Conservation (phyloP, 805 yeast genomes). For the Schizosaccharomyces japonicus region DNA sequence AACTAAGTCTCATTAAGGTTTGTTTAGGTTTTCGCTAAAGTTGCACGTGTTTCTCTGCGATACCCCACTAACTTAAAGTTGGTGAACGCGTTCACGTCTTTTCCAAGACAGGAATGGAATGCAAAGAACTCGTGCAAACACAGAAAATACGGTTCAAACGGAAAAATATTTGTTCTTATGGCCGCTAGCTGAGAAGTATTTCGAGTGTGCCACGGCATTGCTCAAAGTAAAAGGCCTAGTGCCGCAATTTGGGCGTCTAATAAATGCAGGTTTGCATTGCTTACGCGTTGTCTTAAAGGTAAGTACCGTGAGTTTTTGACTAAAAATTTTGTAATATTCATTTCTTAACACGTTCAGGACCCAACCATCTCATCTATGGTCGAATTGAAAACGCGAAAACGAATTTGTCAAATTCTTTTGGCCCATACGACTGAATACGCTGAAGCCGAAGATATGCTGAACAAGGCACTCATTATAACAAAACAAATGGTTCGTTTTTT, state of each 20-base stretch:
- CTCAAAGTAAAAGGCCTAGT: neutral
- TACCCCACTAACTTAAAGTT: too few species aligned
- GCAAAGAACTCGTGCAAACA: too few species aligned
- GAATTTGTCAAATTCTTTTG: neutral
- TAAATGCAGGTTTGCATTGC: neutral
- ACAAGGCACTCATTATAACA: neutral
- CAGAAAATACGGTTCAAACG: too few species aligned
- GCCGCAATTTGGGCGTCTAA: neutral
- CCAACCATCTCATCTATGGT: neutral
- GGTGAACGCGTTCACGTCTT: too few species aligned
- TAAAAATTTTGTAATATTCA: neutral
- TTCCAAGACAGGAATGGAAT: too few species aligned
- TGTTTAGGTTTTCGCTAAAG: too few species aligned
- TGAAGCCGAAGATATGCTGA: neutral
- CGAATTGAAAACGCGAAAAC: neutral
- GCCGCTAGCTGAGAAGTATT: neutral
- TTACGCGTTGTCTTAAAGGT: neutral
- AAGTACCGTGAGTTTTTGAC: too few species aligned
- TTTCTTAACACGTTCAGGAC: neutral
- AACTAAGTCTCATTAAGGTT: too few species aligned
- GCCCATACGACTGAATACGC: neutral
- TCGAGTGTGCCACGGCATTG: neutral
- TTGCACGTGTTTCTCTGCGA: too few species aligned
- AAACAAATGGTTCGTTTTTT: neutral
- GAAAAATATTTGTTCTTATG: neutral